A percentile compares a stretch with the other conserved stretches of the same genome.
phyloP scores from a whole-genome alignment of 2,329 filamentous ascomycete genomes.

The Aspergillus novofumigatus region DNA sequence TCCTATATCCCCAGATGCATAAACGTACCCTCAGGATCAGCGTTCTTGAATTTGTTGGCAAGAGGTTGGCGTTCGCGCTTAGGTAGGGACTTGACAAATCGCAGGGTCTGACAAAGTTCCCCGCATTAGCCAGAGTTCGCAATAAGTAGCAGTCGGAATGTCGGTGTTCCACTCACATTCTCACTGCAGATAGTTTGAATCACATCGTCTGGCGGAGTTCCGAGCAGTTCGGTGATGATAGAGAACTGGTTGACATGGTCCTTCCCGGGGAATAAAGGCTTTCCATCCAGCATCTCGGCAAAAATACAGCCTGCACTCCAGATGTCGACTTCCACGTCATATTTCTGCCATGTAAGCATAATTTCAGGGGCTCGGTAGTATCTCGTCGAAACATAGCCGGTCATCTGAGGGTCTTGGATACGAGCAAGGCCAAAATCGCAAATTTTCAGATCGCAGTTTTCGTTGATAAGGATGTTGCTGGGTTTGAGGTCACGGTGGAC shows the following conservation, averaged over 20 bases:
- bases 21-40: slow-evolving; percentile 71
- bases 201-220: slow-evolving; percentile 95
- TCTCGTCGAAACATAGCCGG: slow-evolving; percentile 94
- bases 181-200: slow-evolving; percentile 98
- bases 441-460: slow-evolving; percentile 99
- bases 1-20: neutral
- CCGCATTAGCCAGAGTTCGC: slow-evolving; percentile 20
- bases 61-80: slow-evolving; percentile 89
- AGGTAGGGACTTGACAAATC: slow-evolving; percentile 95
- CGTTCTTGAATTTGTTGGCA: slow-evolving; percentile 87
- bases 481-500: slow-evolving; percentile 97
- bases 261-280: slow-evolving; percentile 96
- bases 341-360: slow-evolving; percentile 99
- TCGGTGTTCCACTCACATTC: slow-evolving; percentile 60
- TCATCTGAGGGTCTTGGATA: slow-evolving; percentile 99
- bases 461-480: slow-evolving; percentile 98
- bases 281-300: slow-evolving; percentile 98
- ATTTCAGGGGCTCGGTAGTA: slow-evolving; percentile 99
- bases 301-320: slow-evolving; percentile 99
- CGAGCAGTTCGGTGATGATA: slow-evolving; percentile 96
- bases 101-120: slow-evolving; percentile 65
- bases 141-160: neutral
- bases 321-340: slow-evolving; percentile 97
- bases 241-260: slow-evolving; percentile 99
- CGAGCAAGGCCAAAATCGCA: slow-evolving; percentile 97